These are phyloP conservation scores for Niebla homalea DNA, from an alignment of 495 filamentous ascomycete genomes.

Conservation along the genomic window DNA sequence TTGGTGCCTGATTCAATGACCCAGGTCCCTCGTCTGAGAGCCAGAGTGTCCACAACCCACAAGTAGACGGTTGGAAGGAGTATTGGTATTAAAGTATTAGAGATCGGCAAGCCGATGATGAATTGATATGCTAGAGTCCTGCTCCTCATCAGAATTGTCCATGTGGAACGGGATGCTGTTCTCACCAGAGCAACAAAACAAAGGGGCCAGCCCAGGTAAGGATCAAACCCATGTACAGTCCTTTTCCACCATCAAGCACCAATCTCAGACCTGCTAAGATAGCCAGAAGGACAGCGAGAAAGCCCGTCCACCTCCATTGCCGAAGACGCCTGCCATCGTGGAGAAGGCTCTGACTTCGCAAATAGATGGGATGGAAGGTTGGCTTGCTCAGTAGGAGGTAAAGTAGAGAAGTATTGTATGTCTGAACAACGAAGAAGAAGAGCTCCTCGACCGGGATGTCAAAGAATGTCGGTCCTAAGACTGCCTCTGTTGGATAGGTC, in stretches of 20 bases:
- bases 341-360: constrained; percentile 21
- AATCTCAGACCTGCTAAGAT: constrained; percentile 27
- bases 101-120: constrained; percentile 38
- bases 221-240: constrained; percentile 53
- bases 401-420: constrained; percentile 51
- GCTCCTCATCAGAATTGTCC: background rate
- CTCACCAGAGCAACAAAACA: constrained; percentile 45
- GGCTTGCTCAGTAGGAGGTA: constrained; percentile 52
- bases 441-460: constrained; percentile 51
- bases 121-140: constrained; percentile 44
- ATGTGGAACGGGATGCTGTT: too few species aligned
- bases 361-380: constrained; percentile 42
- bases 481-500: constrained; percentile 49
- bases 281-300: constrained; percentile 24
- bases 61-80: constrained; percentile 49
- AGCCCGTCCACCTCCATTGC: constrained; percentile 23
- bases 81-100: constrained; percentile 40
- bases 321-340: constrained; percentile 12
- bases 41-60: constrained; percentile 52
- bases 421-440: constrained; percentile 67
- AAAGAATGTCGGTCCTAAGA: constrained; percentile 43
- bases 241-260: constrained; percentile 27
- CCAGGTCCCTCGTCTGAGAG: constrained; percentile 50
- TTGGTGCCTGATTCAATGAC: constrained; percentile 50
- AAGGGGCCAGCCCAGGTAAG: constrained; percentile 53